Base-by-base conservation (phyloP, 1,139 yeast species). In the Suhomyces kunorum region DNA sequence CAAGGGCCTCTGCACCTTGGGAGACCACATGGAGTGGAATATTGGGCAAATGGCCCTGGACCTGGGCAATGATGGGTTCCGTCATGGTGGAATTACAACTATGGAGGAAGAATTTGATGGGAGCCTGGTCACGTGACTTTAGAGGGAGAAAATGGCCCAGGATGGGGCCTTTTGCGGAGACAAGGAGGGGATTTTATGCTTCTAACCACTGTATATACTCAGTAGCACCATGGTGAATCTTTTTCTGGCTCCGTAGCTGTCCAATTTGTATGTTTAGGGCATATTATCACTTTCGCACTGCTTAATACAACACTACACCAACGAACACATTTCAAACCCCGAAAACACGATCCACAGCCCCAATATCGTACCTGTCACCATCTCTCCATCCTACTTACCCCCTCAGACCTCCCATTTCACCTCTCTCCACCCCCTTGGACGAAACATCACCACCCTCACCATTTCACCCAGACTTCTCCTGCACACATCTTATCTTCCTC, bases 1-100 rank as follows among this genome's bases (percentile, higher is more conserved):
- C 92, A 16, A 87, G 71, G 0, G 97, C 96, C 57, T 90, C 98
- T 0, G 98, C 97, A n/a, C 98, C 98, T 58, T 90, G 98, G 0
- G 96, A 86, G 2, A 87, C 68, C 30, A 81, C 70, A 2, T 61
- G 55, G 9, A 83, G 52, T 3, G 80, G 77, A 24, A 81, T 64
- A 38, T 74, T 65, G 2, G 76, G 70, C 37, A 83, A 52, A 40
- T 71, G 62, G 6, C 50, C 40, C 44, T 71, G 61, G 2, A 81
- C 81, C 37, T 63, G 58, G 8, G 57, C 60, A 18, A 76, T 49
- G 9, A 74, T 59, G 28, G 53, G 59, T 24, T 66, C 68, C 11
- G 80, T 74, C 81, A 76, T 77, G 32, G 33, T 7, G 14, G 28
- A 12, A 3, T n/a, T 36, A 7, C 7, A 9, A 6, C n/a, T 16